Percentiles rank a stretch among this genome's conserved stretches.
Evolutionary conservation across 2,329 filamentous ascomycete species (phyloP).

Genomic region (Mycosphaerella arachidis): DNA sequence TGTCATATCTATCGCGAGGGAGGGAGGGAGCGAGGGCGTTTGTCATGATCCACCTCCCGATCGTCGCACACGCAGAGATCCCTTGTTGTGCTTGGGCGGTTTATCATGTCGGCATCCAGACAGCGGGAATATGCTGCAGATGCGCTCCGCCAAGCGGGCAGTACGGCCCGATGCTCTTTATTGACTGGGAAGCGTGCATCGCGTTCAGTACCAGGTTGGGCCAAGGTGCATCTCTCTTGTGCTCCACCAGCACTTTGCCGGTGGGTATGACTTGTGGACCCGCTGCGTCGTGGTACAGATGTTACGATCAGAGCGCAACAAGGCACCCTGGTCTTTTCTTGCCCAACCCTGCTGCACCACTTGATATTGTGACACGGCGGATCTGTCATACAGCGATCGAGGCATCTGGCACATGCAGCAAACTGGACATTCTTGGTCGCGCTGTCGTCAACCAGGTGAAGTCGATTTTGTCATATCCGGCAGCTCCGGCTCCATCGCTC

Average conservation of each 20-base stretch:
- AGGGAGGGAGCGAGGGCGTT: neutral
- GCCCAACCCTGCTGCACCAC: neutral
- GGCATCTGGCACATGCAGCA: neutral
- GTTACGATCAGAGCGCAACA: neutral
- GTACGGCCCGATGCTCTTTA: neutral
- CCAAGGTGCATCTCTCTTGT: conserved; percentile 2
- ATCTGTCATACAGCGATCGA: neutral
- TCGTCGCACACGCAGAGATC: neutral
- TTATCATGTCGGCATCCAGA: conserved; percentile 2
- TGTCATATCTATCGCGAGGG: neutral
- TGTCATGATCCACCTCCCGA: neutral
- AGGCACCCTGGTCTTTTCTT: neutral
- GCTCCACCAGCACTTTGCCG: neutral
- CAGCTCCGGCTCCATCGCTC: neutral
- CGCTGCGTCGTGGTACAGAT: neutral
- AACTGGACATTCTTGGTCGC: neutral
- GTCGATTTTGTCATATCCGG: neutral
- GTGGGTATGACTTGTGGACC: neutral
- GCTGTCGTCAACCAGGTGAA: conserved; percentile 1
- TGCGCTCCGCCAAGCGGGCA: neutral
- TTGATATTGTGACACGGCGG: neutral
- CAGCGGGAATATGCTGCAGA: neutral
- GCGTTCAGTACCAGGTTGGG: neutral
- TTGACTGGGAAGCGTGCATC: neutral
- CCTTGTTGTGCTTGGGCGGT: neutral